Evolutionary conservation across 805 yeast species (phyloP).

Genomic region (Monosporozyma solicola): DNA sequence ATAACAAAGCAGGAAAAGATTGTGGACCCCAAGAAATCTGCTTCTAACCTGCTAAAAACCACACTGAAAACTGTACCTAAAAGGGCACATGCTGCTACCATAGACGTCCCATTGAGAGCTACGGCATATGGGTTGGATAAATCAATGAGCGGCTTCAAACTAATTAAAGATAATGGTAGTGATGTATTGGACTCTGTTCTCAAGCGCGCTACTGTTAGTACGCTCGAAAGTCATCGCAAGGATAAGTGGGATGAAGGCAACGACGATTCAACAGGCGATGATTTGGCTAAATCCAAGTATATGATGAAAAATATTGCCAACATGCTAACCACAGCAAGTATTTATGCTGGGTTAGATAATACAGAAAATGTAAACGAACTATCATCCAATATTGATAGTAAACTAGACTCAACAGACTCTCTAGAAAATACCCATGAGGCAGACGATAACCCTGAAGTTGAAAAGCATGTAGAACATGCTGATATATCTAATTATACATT

Average conservation of each 20-base stretch:
- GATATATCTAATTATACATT: not conserved
- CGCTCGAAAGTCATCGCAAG: slow-evolving; percentile 2
- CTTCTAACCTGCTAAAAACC: not conserved
- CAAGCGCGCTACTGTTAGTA: not conserved
- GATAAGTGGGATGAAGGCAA: slow-evolving; percentile 8
- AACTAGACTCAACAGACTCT: not conserved
- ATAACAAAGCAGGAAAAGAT: not conserved
- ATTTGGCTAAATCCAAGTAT: slow-evolving; percentile 33
- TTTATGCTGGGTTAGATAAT: slow-evolving; percentile 35
- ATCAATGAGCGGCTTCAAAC: not conserved
- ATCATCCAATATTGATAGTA: not conserved
- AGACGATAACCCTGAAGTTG: not conserved
- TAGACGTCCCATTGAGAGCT: not conserved
- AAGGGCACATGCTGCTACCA: slow-evolving; percentile 1
- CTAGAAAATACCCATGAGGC: not conserved
- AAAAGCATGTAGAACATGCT: not conserved
- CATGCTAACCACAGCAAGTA: slow-evolving; percentile 47
- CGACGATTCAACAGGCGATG: slow-evolving; percentile 12
- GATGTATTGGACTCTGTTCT: not conserved
- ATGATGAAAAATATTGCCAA: slow-evolving; percentile 48
- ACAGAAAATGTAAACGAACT: slow-evolving; percentile 15
- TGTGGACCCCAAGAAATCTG: not conserved
- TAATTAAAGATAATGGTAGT: slow-evolving; percentile 1
- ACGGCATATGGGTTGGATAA: not conserved
- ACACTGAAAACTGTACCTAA: not conserved